Evolutionary conservation across 352 stramenopile genomes (phyloP).

Genomic region (Paralagenidium karlingii): DNA sequence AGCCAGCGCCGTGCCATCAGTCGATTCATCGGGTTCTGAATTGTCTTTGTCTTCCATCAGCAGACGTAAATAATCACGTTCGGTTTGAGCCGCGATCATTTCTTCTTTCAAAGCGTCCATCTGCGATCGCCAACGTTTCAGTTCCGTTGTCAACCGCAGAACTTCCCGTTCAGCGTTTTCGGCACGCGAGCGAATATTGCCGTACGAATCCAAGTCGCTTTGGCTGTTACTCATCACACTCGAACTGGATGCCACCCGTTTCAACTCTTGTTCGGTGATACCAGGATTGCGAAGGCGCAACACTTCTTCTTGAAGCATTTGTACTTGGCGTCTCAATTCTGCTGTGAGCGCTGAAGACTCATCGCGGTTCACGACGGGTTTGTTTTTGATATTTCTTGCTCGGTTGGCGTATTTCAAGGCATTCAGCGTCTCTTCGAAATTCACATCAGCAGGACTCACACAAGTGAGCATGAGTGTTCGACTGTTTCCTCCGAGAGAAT

Average conservation of each 20-base stretch:
- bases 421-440: slow-evolving; percentile 88
- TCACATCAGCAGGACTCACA: slow-evolving; percentile 84
- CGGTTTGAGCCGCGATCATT: slow-evolving; percentile 74
- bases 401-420: slow-evolving; percentile 88
- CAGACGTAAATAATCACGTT: slow-evolving; percentile 63
- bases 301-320: slow-evolving; percentile 73
- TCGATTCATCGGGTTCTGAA: slow-evolving; percentile 1
- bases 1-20: slow-evolving; percentile 3
- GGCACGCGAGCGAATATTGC: slow-evolving; percentile 48
- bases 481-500: slow-evolving; percentile 87
- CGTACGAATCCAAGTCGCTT: slow-evolving; percentile 65
- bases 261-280: slow-evolving; percentile 66
- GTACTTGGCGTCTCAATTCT: slow-evolving; percentile 63
- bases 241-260: slow-evolving; percentile 38
- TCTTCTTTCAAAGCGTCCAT: slow-evolving; percentile 75
- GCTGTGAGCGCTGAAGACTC: slow-evolving; percentile 57
- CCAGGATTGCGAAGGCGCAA: slow-evolving; percentile 70
- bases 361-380: slow-evolving; percentile 77
- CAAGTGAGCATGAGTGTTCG: slow-evolving; percentile 88
- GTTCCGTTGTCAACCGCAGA: slow-evolving; percentile 42
- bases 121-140: slow-evolving; percentile 68
- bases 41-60: slow-evolving; percentile 40
- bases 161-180: slow-evolving; percentile 78
- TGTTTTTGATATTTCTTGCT: slow-evolving; percentile 85
- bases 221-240: slow-evolving; percentile 45